phyloP scores from a whole-genome alignment of 768 basidiomycete species.

The Suillus placidus region DNA sequence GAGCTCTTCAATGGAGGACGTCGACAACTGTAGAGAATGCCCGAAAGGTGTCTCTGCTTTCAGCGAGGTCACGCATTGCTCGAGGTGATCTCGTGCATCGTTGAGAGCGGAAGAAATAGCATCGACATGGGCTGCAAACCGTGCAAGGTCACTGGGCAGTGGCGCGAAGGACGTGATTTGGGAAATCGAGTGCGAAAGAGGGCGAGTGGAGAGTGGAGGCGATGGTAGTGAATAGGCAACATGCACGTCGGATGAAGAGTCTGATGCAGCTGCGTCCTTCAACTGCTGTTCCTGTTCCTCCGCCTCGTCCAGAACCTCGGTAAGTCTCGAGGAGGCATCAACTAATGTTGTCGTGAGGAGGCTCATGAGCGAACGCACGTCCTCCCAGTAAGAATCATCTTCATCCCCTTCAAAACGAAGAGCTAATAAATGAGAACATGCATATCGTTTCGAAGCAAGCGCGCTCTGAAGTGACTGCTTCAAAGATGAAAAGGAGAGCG shows the following conservation, averaged over 20 bases:
- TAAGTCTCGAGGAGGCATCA: slow-evolving; percentile 64
- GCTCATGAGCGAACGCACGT: slow-evolving; percentile 74
- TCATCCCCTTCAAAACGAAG: slow-evolving; percentile 74
- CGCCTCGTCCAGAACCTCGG: slow-evolving; percentile 62
- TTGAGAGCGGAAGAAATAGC: slow-evolving; percentile 68
- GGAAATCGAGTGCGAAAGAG: slow-evolving; percentile 18
- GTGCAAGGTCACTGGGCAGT: slow-evolving; percentile 64
- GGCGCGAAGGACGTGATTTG: slow-evolving; percentile 64
- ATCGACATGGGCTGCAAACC: slow-evolving; percentile 76
- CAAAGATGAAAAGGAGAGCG: slow-evolving; percentile 66
- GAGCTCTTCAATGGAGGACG: slow-evolving; percentile 23
- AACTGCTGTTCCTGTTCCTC: slow-evolving; percentile 49
- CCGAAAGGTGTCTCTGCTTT: slow-evolving; percentile 41
- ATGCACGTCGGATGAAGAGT: slow-evolving; percentile 17
- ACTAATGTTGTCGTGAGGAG: slow-evolving; percentile 67
- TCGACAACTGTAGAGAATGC: slow-evolving; percentile 25
- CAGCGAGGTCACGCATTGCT: slow-evolving; percentile 60
- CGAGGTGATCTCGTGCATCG: slow-evolving; percentile 70
- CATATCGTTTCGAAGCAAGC: slow-evolving; percentile 71
- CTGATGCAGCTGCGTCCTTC: slow-evolving; percentile 50
- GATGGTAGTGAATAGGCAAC: slow-evolving; percentile 22
- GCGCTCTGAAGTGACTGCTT: slow-evolving; percentile 65
- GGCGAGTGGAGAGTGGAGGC: slow-evolving; percentile 20
- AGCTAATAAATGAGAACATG: slow-evolving; percentile 79
- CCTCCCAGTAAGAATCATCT: slow-evolving; percentile 83